Conservation (phyloP, 192 early-diverging fungal genomes). For the Allomyces macrogynus region DNA sequence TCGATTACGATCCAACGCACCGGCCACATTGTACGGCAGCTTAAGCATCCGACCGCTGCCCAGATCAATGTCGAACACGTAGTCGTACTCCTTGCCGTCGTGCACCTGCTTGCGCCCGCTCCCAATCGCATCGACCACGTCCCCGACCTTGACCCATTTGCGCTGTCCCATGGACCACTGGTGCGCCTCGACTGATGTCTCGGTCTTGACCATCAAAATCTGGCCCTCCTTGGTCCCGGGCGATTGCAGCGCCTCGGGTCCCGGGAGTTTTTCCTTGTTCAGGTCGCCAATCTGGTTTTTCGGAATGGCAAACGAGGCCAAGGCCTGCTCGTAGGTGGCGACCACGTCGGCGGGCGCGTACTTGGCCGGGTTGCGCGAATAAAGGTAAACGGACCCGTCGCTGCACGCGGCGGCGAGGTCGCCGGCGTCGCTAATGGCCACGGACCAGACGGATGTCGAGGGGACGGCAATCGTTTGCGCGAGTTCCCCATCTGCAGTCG, state of each 20-base stretch:
- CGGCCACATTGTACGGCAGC: conserved; percentile 73
- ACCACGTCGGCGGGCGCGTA: conserved; percentile 23
- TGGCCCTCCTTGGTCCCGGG: conserved; percentile 67
- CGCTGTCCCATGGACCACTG: conserved; percentile 47
- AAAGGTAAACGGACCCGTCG: conserved; percentile 64
- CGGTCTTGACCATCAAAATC: conserved; percentile 66
- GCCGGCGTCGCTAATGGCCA: conserved; percentile 54
- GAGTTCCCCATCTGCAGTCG: conserved; percentile 28
- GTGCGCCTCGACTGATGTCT: conserved; percentile 58
- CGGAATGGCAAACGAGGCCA: conserved; percentile 21
- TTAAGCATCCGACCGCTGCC: conserved; percentile 61
- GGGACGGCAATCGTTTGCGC: conserved; percentile 72
- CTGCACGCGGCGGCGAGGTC: conserved; percentile 66
- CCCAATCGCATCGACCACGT: conserved; percentile 78
- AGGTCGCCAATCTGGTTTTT: conserved; percentile 60
- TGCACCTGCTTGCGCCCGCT: conserved; percentile 53
- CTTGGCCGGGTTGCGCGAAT: conserved; percentile 42
- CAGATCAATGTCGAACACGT: conserved; percentile 93
- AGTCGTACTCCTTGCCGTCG: conserved; percentile 83
- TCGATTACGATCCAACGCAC: conserved; percentile 12
- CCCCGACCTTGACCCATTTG: conserved; percentile 73
- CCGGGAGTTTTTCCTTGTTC: conserved; percentile 60
- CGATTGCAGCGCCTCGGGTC: conserved; percentile 42
- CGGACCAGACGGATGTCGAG: conserved; percentile 80
- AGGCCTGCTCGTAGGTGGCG: conserved; percentile 16